Base-by-base conservation (phyloP, 306 rosid species). In the Trifolium pratense region DNA sequence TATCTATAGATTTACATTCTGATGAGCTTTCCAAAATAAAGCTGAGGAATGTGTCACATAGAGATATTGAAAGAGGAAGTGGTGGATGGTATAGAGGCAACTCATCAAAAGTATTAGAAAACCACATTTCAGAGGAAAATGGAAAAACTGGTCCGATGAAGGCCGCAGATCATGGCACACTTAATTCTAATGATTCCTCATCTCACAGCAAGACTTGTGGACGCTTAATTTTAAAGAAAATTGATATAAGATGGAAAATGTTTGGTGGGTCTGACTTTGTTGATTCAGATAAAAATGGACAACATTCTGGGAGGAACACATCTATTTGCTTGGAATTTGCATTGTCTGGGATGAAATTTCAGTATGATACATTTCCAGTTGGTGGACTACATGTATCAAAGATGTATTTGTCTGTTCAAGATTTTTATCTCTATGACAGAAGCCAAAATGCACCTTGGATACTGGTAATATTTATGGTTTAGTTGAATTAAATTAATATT, bases 401-500 rank as follows among this genome's bases (percentile, higher is more conserved):
- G 81, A 90, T 91, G 68, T 85, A 87, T 57, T 86, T 94, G 59
- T 88, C 95, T 4, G 89, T 91, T 77, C 89, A 81, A 84, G 92
- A 94, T 86, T 84, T 91, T 74, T 84, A 77, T 80, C 86, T 94
- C 59, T 83, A 80, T 82, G 99, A 94, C 84, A 64, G 49, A 71
- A 91, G 99, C 84, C 82, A 76, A 74, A 85, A 84, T 77, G 99
- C 97, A 73, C 97, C 97, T 46, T 94, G 99, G 99, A 91, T 73
- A 75, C 89, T 84, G 97, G 99, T 94, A 91, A 34, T 62, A 55
- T 53, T 59, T 45, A 42, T 51, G 49, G 34, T 73, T 46, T 58
- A 66, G 37, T 52, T 60, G 75, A 66, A 74, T 62, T 71, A 46
- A 40, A 36, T 59, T 53, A 29, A 26, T n/a, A 21, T 40, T 42